Percentiles rank a stretch among this genome's conserved stretches.
These are phyloP conservation scores for Calycina marina DNA, from an alignment of 2,329 filamentous ascomycete genomes.

Conservation along the genomic window DNA sequence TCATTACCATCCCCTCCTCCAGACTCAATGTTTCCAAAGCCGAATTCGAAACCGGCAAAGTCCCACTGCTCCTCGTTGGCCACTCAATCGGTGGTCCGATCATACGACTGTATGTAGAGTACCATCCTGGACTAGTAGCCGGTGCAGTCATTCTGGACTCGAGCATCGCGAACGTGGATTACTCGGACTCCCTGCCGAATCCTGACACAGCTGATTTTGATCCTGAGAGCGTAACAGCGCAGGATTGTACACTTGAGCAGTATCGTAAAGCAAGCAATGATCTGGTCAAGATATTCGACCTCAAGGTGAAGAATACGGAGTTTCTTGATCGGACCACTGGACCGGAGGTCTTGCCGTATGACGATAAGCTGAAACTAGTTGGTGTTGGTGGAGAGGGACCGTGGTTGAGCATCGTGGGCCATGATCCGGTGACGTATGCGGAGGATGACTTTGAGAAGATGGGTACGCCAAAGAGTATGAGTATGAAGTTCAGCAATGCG, in stretches of 20 bases:
- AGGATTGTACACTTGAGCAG: conserved; percentile 17
- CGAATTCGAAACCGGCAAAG: conserved; percentile 6
- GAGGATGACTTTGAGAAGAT: conserved; percentile 20
- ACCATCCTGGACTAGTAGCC: conserved; percentile 15
- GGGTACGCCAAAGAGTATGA: conserved; percentile 21
- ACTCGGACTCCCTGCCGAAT: conserved; percentile 17
- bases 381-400: conserved; percentile 16
- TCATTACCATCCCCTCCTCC: conserved; percentile 10
- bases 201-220: conserved; percentile 17
- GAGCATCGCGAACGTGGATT: conserved; percentile 22
- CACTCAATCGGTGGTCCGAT: conserved; percentile 22
- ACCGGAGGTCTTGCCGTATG: conserved; percentile 16
- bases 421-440: conserved; percentile 21
- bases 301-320: conserved; percentile 20
- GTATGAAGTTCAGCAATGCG: conserved; percentile 20
- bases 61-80: conserved; percentile 17
- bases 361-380: conserved; percentile 18
- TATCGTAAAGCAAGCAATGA: conserved; percentile 19
- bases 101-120: conserved; percentile 20
- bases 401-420: conserved; percentile 20
- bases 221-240: conserved; percentile 11
- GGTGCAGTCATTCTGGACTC: conserved; percentile 23
- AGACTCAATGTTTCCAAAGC: conserved; percentile 5
- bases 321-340: conserved; percentile 18
- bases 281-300: conserved; percentile 18